These are phyloP conservation scores for Apiospora phragmitis DNA, from an alignment of 2,329 filamentous ascomycete genomes.

Conservation along the genomic window DNA sequence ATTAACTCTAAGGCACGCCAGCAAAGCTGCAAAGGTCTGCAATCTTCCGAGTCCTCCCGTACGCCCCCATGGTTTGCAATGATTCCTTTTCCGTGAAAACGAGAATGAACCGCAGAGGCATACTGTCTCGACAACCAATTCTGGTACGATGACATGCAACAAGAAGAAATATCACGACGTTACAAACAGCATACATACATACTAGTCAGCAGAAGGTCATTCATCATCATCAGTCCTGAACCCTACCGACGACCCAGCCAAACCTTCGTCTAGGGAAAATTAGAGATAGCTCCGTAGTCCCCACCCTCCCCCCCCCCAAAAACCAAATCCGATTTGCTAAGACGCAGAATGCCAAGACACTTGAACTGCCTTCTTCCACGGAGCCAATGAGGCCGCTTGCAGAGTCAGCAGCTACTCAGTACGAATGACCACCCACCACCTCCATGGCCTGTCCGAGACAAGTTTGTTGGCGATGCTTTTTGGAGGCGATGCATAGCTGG, in stretches of 20 bases:
- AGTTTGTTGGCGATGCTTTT: slow-evolving; percentile 1
- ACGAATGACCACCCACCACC: not conserved
- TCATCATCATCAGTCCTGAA: not conserved
- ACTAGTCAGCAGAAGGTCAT: not conserved
- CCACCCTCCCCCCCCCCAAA: no score
- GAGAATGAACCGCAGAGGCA: not conserved
- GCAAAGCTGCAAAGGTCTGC: not conserved
- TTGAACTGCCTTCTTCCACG: not conserved
- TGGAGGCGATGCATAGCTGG: not conserved
- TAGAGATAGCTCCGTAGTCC: not conserved
- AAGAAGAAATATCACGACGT: not conserved
- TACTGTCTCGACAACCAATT: not conserved
- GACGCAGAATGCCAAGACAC: not conserved
- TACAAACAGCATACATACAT: not conserved
- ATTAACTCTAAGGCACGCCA: not conserved
- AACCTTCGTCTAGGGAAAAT: not conserved
- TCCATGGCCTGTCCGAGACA: not conserved
- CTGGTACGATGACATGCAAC: slow-evolving; percentile 5
- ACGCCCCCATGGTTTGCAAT: not conserved
- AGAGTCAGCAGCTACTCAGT: not conserved
- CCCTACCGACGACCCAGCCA: not conserved
- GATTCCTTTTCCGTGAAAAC: no score
- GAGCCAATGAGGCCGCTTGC: not conserved
- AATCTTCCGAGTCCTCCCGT: not conserved
- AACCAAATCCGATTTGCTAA: not conserved